Conservation (phyloP, 2,329 filamentous ascomycete genomes). For the Teratosphaeria pseudoeucalypti region DNA sequence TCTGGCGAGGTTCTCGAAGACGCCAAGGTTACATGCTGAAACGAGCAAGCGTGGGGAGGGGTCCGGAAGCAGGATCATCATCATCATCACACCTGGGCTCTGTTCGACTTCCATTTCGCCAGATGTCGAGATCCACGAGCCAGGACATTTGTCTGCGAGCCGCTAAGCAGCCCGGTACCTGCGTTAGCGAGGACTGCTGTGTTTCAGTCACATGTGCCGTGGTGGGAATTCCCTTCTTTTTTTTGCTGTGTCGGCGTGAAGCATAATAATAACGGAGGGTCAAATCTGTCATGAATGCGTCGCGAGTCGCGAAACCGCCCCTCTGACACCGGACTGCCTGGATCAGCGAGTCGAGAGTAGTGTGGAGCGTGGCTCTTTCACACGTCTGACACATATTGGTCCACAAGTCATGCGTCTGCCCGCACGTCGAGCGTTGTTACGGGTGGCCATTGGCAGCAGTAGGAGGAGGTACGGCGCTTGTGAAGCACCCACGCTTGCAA, state of each 20-base stretch:
- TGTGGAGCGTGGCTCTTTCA: background rate
- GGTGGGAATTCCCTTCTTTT: background rate
- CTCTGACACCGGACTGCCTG: background rate
- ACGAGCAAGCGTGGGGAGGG: slow-evolving; percentile 11
- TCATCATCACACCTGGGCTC: background rate
- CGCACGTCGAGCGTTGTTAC: background rate
- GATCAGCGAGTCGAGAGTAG: background rate
- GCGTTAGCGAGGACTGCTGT: slow-evolving; percentile 8
- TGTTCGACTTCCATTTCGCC: background rate
- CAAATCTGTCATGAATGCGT: slow-evolving; percentile 7
- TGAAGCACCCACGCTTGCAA: background rate
- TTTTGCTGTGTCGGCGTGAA: background rate
- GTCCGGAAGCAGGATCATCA: background rate
- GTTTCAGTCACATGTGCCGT: slow-evolving; percentile 12
- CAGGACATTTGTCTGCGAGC: background rate
- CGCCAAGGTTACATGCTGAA: slow-evolving; percentile 11
- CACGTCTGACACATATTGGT: background rate
- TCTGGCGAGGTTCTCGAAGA: slow-evolving; percentile 3
- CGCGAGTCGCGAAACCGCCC: slow-evolving; percentile 7
- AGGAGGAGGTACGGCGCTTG: background rate
- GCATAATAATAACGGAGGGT: background rate
- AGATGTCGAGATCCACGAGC: slow-evolving; percentile 1
- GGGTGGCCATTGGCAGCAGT: background rate
- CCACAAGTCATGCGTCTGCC: background rate
- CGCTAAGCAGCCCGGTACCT: slow-evolving; percentile 4